A percentile compares a stretch with the other conserved stretches of the same genome.
Conservation (phyloP, 345 rosid species). For the Dimocarpus longan region DNA sequence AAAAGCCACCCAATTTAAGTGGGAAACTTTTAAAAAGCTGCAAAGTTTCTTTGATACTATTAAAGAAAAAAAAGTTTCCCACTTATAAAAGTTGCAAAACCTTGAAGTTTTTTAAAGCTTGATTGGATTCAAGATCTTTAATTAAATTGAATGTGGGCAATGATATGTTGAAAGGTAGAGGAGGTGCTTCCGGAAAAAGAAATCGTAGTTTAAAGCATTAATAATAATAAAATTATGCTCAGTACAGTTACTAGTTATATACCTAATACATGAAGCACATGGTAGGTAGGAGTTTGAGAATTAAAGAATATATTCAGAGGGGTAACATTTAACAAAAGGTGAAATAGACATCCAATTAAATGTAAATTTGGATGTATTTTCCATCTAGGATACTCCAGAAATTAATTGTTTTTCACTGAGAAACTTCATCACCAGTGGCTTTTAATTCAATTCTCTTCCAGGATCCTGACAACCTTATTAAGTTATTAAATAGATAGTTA, state of each 20-base stretch:
- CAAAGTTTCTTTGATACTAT: too few species aligned
- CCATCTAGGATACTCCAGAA: not conserved
- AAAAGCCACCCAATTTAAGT: too few species aligned
- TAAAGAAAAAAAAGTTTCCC: too few species aligned
- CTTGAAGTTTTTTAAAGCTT: too few species aligned
- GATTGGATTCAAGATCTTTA: too few species aligned
- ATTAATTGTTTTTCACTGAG: not conserved
- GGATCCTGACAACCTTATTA: not conserved
- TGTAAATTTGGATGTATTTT: not conserved
- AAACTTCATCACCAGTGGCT: not conserved
- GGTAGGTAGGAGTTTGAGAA: not conserved
- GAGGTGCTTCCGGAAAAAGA: not conserved
- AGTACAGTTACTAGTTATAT: not conserved
- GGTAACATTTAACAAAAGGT: not conserved
- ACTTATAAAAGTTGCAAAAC: too few species aligned
- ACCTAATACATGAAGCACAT: not conserved
- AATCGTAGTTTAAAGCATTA: not conserved
- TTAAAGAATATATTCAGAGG: not conserved
- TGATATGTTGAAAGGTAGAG: too few species aligned
- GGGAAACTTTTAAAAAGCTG: too few species aligned
- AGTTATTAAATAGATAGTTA: not conserved
- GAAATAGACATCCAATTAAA: not conserved
- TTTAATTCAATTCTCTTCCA: not conserved
- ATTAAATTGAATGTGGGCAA: too few species aligned
- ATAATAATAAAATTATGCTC: too few species aligned